These are phyloP conservation scores for Lathyrus tuberosus DNA, from an alignment of 306 rosid species.

Conservation along the genomic window DNA sequence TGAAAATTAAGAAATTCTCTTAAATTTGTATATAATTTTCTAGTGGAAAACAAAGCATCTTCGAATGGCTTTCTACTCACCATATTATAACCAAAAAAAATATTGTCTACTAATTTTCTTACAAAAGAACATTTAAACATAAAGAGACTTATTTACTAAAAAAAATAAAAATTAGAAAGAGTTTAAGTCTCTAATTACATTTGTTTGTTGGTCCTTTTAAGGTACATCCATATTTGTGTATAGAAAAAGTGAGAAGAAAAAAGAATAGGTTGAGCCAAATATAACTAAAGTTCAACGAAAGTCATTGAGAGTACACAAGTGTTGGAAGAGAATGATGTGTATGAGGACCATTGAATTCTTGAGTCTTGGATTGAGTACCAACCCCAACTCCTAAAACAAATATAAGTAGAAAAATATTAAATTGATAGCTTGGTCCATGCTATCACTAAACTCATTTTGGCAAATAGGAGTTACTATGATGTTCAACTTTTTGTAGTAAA, in stretches of 20 bases:
- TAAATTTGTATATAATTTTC: constrained; percentile 10
- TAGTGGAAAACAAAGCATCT: constrained; percentile 5
- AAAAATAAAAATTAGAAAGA: constrained; percentile 14
- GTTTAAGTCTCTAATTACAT: constrained; percentile 30
- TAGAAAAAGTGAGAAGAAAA: constrained; percentile 13
- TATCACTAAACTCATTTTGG: constrained; percentile 36
- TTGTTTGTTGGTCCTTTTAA: constrained; percentile 36
- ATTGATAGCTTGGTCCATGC: constrained; percentile 38
- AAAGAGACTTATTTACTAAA: neutral
- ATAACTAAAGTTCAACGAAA: constrained; percentile 38
- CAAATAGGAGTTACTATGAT: constrained; percentile 39
- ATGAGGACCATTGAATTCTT: constrained; percentile 29
- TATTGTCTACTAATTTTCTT: constrained; percentile 21
- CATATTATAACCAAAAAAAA: neutral
- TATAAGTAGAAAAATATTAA: constrained; percentile 35
- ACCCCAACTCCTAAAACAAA: constrained; percentile 21
- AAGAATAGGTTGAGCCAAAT: constrained; percentile 33
- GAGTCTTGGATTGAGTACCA: constrained; percentile 7
- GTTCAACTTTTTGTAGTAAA: constrained; percentile 44
- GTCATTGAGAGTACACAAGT: constrained; percentile 40
- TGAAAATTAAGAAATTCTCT: neutral
- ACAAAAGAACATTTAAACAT: constrained; percentile 16
- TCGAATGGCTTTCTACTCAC: constrained; percentile 20
- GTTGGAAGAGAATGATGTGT: constrained; percentile 43
- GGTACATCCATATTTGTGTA: constrained; percentile 38